Percentiles rank a stretch among this genome's conserved stretches.
These are phyloP conservation scores for Xylaria scruposa DNA, from an alignment of 495 filamentous ascomycete species.

Conservation along the genomic window DNA sequence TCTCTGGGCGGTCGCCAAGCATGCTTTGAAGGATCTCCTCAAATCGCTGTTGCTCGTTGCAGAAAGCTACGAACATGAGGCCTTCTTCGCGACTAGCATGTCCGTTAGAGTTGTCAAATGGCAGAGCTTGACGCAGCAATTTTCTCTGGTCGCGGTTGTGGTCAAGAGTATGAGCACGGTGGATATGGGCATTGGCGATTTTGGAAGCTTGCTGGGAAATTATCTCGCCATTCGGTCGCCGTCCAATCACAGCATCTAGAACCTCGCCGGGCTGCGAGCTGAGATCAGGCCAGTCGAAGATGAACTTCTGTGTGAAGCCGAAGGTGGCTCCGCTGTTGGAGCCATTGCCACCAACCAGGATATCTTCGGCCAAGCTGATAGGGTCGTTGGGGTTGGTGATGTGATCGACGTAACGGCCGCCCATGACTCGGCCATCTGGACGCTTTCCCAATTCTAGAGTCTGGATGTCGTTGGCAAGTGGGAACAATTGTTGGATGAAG, in stretches of 20 bases:
- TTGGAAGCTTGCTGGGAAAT: slow-evolving; percentile 26
- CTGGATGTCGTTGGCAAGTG: slow-evolving; percentile 17
- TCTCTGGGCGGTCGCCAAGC: slow-evolving; percentile 29
- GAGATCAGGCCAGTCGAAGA: slow-evolving; percentile 28
- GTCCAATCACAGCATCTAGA: slow-evolving; percentile 25
- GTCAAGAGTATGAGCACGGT: slow-evolving; percentile 27
- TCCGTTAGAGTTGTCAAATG: slow-evolving; percentile 13
- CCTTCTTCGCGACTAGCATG: slow-evolving; percentile 31
- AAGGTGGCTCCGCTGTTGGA: slow-evolving; percentile 19
- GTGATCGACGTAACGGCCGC: slow-evolving; percentile 29
- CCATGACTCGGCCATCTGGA: slow-evolving; percentile 23
- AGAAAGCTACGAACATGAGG: slow-evolving; percentile 37
- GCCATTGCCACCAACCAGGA: slow-evolving; percentile 12
- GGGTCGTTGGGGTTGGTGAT: slow-evolving; percentile 32
- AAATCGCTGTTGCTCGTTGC: slow-evolving; percentile 36
- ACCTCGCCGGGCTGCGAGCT: slow-evolving; percentile 23
- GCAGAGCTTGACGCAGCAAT: slow-evolving; percentile 29
- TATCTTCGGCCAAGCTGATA: slow-evolving; percentile 29
- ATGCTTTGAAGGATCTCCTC: slow-evolving; percentile 32
- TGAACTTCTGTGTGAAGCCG: slow-evolving; percentile 26
- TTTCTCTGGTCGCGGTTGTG: slow-evolving; percentile 28
- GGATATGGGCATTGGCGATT: slow-evolving; percentile 14
- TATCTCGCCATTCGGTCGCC: slow-evolving; percentile 26
- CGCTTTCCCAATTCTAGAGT: slow-evolving; percentile 24
- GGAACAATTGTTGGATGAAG: slow-evolving; percentile 16